A percentile compares a stretch with the other conserved stretches of the same genome.
Evolutionary conservation across 2,329 filamentous ascomycete species (phyloP).

Genomic region (Rhynchosporium agropyri): DNA sequence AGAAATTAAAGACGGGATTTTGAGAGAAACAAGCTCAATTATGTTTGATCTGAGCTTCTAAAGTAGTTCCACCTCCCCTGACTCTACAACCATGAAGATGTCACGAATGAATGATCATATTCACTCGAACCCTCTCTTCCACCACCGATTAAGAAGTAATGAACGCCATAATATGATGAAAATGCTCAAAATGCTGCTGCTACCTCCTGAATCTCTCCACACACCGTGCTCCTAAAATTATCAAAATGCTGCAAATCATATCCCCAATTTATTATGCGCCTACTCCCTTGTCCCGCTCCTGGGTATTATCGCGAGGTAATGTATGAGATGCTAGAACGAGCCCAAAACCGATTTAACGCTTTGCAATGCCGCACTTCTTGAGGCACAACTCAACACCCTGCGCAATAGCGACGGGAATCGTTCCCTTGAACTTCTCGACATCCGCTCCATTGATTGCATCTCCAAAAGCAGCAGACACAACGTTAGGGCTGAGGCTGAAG

Average conservation of each 20-base stretch:
- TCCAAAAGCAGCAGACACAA: slow-evolving; percentile 52
- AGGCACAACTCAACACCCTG: slow-evolving; percentile 57
- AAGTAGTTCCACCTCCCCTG: not conserved
- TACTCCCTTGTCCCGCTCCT: not conserved
- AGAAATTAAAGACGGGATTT: not conserved
- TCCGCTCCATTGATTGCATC: slow-evolving; percentile 51
- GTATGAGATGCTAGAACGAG: not conserved
- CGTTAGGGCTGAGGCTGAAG: slow-evolving; percentile 50
- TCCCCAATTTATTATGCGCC: not conserved
- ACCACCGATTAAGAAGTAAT: not conserved
- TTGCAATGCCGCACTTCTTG: slow-evolving; percentile 46
- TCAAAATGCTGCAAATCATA: slow-evolving; percentile 5
- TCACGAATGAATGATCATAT: not conserved
- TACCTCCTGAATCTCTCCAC: not conserved
- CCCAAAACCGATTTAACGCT: slow-evolving; percentile 14
- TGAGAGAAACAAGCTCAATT: slow-evolving; percentile 18
- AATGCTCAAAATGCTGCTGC: not conserved
- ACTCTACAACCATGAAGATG: not conserved
- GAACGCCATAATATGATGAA: slow-evolving; percentile 6
- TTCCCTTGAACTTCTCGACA: slow-evolving; percentile 48
- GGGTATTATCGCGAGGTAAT: not conserved
- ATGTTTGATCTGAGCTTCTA: slow-evolving; percentile 9
- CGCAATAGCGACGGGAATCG: slow-evolving; percentile 54
- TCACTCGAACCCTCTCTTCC: not conserved
- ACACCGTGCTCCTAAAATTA: slow-evolving; percentile 6